Conservation (phyloP, 768 basidiomycete genomes). For the Mycena galopus region DNA sequence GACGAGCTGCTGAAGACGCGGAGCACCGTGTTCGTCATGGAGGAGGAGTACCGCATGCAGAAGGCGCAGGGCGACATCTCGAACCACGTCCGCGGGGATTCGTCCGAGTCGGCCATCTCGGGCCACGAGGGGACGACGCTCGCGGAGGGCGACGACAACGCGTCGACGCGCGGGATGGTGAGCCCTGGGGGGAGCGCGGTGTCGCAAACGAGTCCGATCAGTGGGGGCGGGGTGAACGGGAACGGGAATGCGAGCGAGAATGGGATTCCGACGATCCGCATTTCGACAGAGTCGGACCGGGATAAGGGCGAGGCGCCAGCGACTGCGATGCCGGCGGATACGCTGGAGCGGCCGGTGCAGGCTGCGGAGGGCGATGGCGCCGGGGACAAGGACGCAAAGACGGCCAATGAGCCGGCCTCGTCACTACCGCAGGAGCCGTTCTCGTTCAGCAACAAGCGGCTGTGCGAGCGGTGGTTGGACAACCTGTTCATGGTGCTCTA, state of each 20-base stretch:
- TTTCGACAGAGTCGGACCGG: constrained; percentile 79
- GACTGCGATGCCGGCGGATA: constrained; percentile 41
- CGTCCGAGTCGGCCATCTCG: constrained; percentile 36
- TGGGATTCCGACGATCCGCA: constrained; percentile 75
- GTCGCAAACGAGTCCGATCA: constrained; percentile 39
- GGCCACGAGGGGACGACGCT: constrained; percentile 43
- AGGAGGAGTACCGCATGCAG: constrained; percentile 98
- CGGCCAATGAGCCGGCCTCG: constrained; percentile 50
- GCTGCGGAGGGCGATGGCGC: constrained; percentile 60
- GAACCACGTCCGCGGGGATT: constrained; percentile 47
- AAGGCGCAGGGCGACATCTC: constrained; percentile 83
- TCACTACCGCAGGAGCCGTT: constrained; percentile 69
- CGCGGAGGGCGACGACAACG: constrained; percentile 62
- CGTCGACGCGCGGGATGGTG: constrained; percentile 75
- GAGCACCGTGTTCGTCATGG: constrained; percentile 98
- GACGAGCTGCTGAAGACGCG: constrained; percentile 97
- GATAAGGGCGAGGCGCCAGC: constrained; percentile 40
- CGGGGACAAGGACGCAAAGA: constrained; percentile 14
- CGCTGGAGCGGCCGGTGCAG: constrained; percentile 63
- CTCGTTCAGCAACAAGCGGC: constrained; percentile 95
- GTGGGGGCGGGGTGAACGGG: constrained; percentile 43
- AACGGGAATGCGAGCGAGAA: constrained; percentile 39
- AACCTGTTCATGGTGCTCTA: constrained; percentile 99
- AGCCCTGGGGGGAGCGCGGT: constrained; percentile 27
- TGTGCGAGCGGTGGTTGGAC: constrained; percentile 98